Evolutionary conservation across 371 early-diverging fungal species (phyloP), one percentile per base, ranked within the genome.

Genomic region (Mortierella sp.): DNA sequence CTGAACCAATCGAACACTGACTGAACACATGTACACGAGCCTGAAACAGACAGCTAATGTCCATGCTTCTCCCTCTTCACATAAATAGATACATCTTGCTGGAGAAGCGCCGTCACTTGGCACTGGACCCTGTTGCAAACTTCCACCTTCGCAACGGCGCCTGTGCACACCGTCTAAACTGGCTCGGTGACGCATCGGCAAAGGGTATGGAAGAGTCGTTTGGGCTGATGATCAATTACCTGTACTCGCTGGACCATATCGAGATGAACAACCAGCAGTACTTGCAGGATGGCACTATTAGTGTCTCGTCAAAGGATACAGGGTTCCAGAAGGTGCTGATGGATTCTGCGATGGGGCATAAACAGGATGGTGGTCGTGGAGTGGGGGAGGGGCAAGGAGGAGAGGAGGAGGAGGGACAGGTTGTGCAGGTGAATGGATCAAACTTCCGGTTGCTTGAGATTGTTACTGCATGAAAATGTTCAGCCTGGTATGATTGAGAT

Each of bases 81-180:
- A 63, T 18, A 63, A 27, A 56, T 77, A 87, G 91, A 84, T 95
- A 96, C 78, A 77, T 95, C 14, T 74, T 94, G 38, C 68, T 89
- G 5, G 95, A 94, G 79, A 95, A 94, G 75, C 89, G 91, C 48
- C 89, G 92, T 1, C 81, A 82, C 43, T 81, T 90, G 56, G 95
- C 96, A 0, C 81, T 93, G 21, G 97, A 97, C 85, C 97, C 97
- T 0, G 98, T 97, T 84, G 95, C 96, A 35, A 96, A 97, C 85
- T 97, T 97, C 79, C 98, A 97, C 79, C 84, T 97, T 65, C 93
- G 97, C 41, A 97, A 97, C 83, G 98, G 98, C 11, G 97, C 97
- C 0, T 94, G 94, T 75, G 92, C 96, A 8, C 93, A 96, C 78
- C 93, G 94, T 6, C 76, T 97, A 72, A 96, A 97, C 84, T 97